phyloP scores from a whole-genome alignment of 2,329 filamentous ascomycete genomes.

The Ceratocystis ficicola region DNA sequence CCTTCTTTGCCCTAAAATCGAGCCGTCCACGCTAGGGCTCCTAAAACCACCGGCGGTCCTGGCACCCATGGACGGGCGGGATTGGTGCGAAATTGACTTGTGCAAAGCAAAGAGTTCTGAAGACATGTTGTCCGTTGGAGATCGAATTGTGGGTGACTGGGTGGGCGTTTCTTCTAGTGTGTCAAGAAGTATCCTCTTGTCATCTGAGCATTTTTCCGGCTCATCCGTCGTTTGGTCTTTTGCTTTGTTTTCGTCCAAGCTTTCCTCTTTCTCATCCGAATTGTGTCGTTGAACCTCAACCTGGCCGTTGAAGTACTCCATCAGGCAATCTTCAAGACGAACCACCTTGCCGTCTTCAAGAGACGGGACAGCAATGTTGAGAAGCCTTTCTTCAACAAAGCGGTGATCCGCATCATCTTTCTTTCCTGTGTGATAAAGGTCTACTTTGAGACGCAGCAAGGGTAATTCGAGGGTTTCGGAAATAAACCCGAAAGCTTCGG shows the following conservation, averaged over 20 bases:
- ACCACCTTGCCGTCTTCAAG: conserved; percentile 58
- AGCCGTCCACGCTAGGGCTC: neutral
- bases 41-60: neutral
- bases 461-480: conserved; percentile 81
- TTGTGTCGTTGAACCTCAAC: conserved; percentile 56
- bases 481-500: conserved; percentile 90
- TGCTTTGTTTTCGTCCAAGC: neutral
- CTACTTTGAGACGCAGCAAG: conserved; percentile 79
- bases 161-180: neutral
- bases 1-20: conserved; percentile 3
- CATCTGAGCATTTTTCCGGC: neutral
- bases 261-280: conserved; percentile 10
- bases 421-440: conserved; percentile 84
- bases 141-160: neutral
- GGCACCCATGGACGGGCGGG: neutral
- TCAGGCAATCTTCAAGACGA: conserved; percentile 79
- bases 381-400: conserved; percentile 76
- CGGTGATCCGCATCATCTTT: conserved; percentile 84
- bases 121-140: neutral
- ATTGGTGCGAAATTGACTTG: neutral
- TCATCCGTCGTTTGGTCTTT: neutral
- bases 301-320: conserved; percentile 87
- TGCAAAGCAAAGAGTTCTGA: neutral
- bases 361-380: conserved; percentile 81
- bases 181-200: neutral